These are phyloP conservation scores for Neonectria hederae DNA, from an alignment of 2,329 filamentous ascomycete species.

Conservation along the genomic window DNA sequence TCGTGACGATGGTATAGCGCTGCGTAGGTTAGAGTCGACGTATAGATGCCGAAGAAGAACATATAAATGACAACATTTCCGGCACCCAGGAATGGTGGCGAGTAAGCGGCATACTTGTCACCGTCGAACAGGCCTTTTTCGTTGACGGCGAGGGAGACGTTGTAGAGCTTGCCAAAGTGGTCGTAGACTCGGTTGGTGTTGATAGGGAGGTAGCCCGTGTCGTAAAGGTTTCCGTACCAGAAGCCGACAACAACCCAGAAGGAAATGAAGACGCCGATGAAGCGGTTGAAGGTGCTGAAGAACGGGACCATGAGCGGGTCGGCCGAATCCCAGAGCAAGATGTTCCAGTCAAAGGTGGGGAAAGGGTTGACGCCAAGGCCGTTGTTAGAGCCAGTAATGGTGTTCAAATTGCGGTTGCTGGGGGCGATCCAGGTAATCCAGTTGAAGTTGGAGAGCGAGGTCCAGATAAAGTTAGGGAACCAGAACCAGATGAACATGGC, in stretches of 20 bases:
- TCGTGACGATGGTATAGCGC: slow-evolving; percentile 62
- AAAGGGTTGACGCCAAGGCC: slow-evolving; percentile 58
- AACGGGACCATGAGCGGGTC: slow-evolving; percentile 61
- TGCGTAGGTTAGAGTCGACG: slow-evolving; percentile 61
- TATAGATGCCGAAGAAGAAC: slow-evolving; percentile 65
- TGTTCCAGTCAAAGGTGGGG: slow-evolving; percentile 61
- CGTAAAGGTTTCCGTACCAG: slow-evolving; percentile 68
- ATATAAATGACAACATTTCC: slow-evolving; percentile 62
- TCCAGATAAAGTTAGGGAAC: slow-evolving; percentile 66
- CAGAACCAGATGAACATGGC: slow-evolving; percentile 68
- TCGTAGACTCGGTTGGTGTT: slow-evolving; percentile 63
- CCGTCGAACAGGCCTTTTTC: slow-evolving; percentile 56
- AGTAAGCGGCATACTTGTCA: slow-evolving; percentile 59
- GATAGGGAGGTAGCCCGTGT: slow-evolving; percentile 64
- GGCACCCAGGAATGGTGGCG: slow-evolving; percentile 61
- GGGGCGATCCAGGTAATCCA: slow-evolving; percentile 68
- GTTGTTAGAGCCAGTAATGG: slow-evolving; percentile 55
- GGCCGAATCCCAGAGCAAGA: slow-evolving; percentile 54
- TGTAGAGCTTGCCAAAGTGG: slow-evolving; percentile 58
- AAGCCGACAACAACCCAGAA: slow-evolving; percentile 64
- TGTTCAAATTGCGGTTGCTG: slow-evolving; percentile 52
- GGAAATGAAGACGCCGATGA: slow-evolving; percentile 65
- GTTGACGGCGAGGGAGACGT: slow-evolving; percentile 55
- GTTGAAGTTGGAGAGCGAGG: slow-evolving; percentile 61
- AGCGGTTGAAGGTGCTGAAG: slow-evolving; percentile 69